Percentiles rank a stretch among this genome's conserved stretches.
Conservation (phyloP, 2,329 filamentous ascomycete genomes). For the Metarhizium robertsii region DNA sequence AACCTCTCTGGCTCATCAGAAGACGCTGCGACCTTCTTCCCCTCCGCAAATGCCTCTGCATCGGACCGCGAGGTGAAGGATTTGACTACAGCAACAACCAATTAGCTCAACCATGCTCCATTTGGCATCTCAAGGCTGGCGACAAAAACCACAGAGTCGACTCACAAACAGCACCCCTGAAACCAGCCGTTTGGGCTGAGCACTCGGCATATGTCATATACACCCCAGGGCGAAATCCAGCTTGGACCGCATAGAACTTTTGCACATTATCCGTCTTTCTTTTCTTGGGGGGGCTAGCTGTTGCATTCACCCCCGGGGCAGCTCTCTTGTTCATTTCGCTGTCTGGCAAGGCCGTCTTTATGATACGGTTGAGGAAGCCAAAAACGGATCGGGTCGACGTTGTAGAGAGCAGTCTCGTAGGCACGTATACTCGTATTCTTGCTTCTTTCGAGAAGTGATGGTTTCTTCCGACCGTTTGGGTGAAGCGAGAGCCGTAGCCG, state of each 20-base stretch:
- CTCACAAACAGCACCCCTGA: constrained; percentile 59
- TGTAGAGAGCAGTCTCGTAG: neutral
- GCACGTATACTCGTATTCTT: neutral
- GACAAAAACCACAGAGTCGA: constrained; percentile 12
- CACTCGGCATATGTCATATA: constrained; percentile 54
- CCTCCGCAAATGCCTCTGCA: constrained; percentile 68
- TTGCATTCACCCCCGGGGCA: constrained; percentile 11
- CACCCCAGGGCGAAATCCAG: constrained; percentile 49
- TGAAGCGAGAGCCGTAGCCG: neutral
- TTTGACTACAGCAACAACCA: constrained; percentile 52
- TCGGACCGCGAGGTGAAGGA: constrained; percentile 66
- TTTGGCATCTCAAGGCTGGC: neutral
- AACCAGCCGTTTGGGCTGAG: constrained; percentile 49
- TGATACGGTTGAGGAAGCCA: constrained; percentile 10
- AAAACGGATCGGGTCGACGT: constrained; percentile 8
- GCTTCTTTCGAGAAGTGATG: neutral
- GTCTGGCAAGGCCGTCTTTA: neutral
- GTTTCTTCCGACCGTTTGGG: neutral
- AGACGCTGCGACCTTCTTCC: constrained; percentile 34
- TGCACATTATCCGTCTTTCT: constrained; percentile 36
- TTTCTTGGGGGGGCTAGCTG: constrained; percentile 28
- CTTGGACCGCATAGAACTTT: constrained; percentile 56
- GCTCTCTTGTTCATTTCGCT: constrained; percentile 22
- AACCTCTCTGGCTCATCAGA: constrained; percentile 37
- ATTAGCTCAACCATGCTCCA: constrained; percentile 4